Evolutionary conservation across 1,284 basidiomycete genomes (phyloP).

Genomic region (Irpex rosettiformis): DNA sequence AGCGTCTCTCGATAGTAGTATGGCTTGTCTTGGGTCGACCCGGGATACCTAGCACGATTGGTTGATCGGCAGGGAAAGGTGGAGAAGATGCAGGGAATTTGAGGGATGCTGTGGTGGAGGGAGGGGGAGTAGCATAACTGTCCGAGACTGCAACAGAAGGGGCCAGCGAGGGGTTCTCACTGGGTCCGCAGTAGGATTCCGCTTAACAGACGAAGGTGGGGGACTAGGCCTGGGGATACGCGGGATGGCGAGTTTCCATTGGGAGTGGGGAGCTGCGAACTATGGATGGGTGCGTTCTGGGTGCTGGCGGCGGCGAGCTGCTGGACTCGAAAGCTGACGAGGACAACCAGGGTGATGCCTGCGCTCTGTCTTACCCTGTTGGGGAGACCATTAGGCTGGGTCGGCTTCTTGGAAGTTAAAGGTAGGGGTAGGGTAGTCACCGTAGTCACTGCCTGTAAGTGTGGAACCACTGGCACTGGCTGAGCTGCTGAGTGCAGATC

Average conservation of each 20-base stretch:
- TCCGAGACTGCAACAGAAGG: no score
- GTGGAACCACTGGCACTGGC: constrained; percentile 24
- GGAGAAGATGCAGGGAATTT: not conserved
- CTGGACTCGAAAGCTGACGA: constrained; percentile 34
- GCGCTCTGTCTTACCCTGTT: constrained; percentile 55
- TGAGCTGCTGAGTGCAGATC: constrained; percentile 20
- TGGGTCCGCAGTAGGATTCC: constrained; percentile 25
- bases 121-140: no score
- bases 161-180: constrained; percentile 14
- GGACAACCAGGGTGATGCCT: constrained; percentile 61
- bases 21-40: constrained; percentile 81
- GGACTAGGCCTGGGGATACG: not conserved
- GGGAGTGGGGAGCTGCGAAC: not conserved
- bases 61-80: constrained; percentile 12
- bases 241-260: not conserved
- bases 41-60: constrained; percentile 24
- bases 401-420: constrained; percentile 23
- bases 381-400: constrained; percentile 51
- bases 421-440: not conserved
- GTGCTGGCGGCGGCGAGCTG: constrained; percentile 29
- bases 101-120: no score
- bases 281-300: constrained; percentile 32
- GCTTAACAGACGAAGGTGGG: not conserved
- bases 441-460: constrained; percentile 19
- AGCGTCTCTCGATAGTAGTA: constrained; percentile 88